A percentile compares a stretch with the other conserved stretches of the same genome.
phyloP scores from a whole-genome alignment of 148 eudicot species.

The Rhododendron simsii region DNA sequence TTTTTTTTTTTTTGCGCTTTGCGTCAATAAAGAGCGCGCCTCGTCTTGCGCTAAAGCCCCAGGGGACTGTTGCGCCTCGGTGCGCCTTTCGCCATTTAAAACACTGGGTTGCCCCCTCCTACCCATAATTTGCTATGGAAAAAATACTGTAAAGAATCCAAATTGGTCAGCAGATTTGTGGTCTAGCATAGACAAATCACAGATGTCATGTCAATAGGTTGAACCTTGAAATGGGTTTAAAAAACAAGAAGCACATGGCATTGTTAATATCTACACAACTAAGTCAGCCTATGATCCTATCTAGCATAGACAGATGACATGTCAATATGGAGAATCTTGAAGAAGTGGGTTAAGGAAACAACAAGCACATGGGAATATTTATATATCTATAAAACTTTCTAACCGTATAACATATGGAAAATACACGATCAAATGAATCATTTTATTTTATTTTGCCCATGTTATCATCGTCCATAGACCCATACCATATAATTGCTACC shows the following conservation, averaged over 20 bases:
- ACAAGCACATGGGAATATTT: background rate
- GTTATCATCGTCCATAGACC: background rate
- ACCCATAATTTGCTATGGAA: background rate
- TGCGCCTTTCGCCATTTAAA: too few species aligned
- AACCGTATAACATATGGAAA: background rate
- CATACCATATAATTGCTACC: background rate
- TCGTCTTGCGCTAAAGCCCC: too few species aligned
- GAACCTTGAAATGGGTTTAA: background rate
- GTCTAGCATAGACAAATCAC: background rate
- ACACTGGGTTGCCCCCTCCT: conserved; percentile 1
- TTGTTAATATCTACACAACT: background rate
- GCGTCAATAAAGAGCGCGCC: too few species aligned
- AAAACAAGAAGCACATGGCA: background rate
- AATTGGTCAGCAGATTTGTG: background rate
- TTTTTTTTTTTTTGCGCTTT: too few species aligned
- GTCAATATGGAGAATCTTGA: background rate
- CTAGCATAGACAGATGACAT: background rate
- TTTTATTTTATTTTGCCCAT: background rate
- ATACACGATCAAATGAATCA: background rate
- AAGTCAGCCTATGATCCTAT: background rate
- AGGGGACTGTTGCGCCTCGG: too few species aligned
- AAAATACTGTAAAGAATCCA: background rate
- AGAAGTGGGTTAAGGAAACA: background rate
- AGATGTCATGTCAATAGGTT: background rate
- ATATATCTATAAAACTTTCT: background rate